A percentile compares a stretch with the other conserved stretches of the same genome.
Evolutionary conservation across 768 basidiomycete genomes (phyloP).

Genomic region (Kwoniella shandongensis): DNA sequence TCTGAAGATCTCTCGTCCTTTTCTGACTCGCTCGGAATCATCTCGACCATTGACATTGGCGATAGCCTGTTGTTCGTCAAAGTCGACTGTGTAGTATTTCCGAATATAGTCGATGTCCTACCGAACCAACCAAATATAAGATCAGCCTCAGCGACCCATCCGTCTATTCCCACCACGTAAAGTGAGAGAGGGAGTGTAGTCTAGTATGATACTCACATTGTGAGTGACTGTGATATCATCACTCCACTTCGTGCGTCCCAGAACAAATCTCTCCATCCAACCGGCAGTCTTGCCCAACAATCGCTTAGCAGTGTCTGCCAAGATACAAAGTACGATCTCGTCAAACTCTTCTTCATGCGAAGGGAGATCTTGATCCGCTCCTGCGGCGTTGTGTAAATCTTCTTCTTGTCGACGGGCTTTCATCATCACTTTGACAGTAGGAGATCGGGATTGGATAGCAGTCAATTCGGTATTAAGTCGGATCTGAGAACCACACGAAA

Average conservation of each 20-base stretch:
- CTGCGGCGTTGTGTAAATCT: constrained; percentile 54
- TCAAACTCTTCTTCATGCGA: constrained; percentile 54
- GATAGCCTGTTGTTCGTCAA: constrained; percentile 46
- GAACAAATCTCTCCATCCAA: constrained; percentile 55
- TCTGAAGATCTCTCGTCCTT: constrained; percentile 52
- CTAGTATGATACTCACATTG: constrained; percentile 36
- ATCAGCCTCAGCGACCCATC: background rate
- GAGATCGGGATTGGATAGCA: constrained; percentile 42
- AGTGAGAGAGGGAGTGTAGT: background rate
- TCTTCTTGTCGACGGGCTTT: constrained; percentile 46
- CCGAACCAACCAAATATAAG: too few relatives aligned
- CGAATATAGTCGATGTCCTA: constrained; percentile 54
- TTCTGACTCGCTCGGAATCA: constrained; percentile 47
- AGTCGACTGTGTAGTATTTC: constrained; percentile 54
- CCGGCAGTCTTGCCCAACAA: constrained; percentile 56
- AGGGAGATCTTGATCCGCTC: constrained; percentile 53
- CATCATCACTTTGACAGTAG: constrained; percentile 49
- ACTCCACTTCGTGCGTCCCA: constrained; percentile 58
- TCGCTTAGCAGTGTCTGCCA: constrained; percentile 58
- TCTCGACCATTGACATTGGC: constrained; percentile 52
- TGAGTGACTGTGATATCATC: constrained; percentile 60
- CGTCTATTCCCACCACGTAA: background rate
- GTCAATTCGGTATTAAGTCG: constrained; percentile 54
- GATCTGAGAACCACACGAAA: constrained; percentile 23
- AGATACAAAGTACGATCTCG: constrained; percentile 57